phyloP scores from a whole-genome alignment of 225 moss, liverwort and hornwort genomes.

The Marchantia paleacea region DNA sequence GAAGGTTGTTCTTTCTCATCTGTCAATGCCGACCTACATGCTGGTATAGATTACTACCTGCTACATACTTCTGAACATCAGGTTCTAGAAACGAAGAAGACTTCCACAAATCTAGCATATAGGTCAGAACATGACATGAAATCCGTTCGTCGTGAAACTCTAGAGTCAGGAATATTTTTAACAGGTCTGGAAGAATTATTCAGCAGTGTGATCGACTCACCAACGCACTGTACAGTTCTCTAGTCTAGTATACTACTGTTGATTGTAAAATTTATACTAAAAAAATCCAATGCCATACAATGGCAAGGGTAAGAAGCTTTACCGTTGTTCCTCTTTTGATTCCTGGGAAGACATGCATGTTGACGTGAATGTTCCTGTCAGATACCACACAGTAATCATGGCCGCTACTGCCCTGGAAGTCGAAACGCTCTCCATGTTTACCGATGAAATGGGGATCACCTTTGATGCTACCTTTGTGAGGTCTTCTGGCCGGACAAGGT shows the following conservation, averaged over 20 bases:
- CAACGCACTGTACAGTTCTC: not conserved
- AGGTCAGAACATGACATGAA: too few species aligned
- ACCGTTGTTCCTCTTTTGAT: constrained; percentile 44
- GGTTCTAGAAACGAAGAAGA: too few species aligned
- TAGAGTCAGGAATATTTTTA: too few species aligned
- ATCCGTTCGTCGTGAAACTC: too few species aligned
- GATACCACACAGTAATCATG: constrained; percentile 55
- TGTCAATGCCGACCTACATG: too few species aligned
- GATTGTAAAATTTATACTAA: too few species aligned
- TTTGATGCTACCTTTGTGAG: constrained; percentile 11
- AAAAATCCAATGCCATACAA: not conserved
- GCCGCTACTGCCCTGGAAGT: constrained; percentile 44
- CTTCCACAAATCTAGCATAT: too few species aligned
- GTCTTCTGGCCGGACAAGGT: not conserved
- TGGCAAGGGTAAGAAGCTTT: not conserved
- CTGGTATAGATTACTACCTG: too few species aligned
- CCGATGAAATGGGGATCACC: constrained; percentile 56
- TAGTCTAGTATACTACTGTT: not conserved
- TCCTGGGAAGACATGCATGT: constrained; percentile 62
- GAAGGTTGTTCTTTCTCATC: too few species aligned
- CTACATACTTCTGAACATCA: too few species aligned
- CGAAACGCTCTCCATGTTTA: constrained; percentile 55
- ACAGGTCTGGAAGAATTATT: not conserved
- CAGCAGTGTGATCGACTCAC: not conserved
- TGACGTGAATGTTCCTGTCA: constrained; percentile 53